phyloP scores from a whole-genome alignment of 2,329 filamentous ascomycete genomes.

The Colletotrichum zoysiae region DNA sequence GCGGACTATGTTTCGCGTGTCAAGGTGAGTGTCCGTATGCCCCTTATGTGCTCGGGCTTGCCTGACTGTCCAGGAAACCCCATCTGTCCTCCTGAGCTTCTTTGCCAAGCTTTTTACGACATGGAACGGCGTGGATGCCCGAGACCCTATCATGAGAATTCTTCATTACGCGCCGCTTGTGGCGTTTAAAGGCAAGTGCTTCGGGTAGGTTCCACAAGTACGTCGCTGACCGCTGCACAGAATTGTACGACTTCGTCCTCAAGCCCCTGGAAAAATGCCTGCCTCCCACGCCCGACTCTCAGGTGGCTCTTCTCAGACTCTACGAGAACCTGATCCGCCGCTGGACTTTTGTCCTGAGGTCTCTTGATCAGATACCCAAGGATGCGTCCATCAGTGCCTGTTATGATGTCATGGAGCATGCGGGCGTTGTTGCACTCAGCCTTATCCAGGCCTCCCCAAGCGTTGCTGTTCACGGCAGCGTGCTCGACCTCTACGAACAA shows the following conservation, averaged over 20 bases:
- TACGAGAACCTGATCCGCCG: constrained; percentile 76
- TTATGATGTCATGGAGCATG: constrained; percentile 59
- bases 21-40: constrained; percentile 59
- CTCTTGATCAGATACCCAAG: constrained; percentile 52
- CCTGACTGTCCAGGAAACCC: constrained; percentile 45
- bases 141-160: constrained; percentile 68
- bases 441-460: constrained; percentile 66
- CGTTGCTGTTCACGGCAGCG: constrained; percentile 62
- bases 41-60: not conserved
- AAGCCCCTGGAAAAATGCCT: constrained; percentile 60
- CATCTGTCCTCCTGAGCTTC: constrained; percentile 62
- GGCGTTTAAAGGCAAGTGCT: constrained; percentile 65
- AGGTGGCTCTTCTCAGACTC: constrained; percentile 71
- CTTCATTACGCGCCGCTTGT: constrained; percentile 67
- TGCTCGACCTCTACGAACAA: constrained; percentile 79
- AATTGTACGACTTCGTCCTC: constrained; percentile 63
- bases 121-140: constrained; percentile 73
- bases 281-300: constrained; percentile 57
- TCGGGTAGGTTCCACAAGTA: not conserved
- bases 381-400: constrained; percentile 54
- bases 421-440: constrained; percentile 69
- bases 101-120: constrained; percentile 65
- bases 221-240: constrained; percentile 54
- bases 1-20: constrained; percentile 67
- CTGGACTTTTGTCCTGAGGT: constrained; percentile 64